Base-by-base conservation (phyloP, 495 filamentous ascomycete species). In the Platismatia glauca region DNA sequence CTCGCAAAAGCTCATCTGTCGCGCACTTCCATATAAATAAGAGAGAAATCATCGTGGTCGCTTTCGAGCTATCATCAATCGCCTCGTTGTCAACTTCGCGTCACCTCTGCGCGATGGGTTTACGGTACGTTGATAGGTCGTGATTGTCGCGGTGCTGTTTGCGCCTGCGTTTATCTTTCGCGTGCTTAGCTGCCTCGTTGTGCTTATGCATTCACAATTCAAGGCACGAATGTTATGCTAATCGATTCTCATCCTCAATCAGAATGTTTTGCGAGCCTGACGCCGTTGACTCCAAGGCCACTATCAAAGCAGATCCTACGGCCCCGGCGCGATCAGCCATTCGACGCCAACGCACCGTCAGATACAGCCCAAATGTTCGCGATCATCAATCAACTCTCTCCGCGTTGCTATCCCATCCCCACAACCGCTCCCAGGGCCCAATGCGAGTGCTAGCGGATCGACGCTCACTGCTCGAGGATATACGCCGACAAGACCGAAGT, bases 281-380 rank as follows among this genome's bases (percentile, higher is more conserved):
- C 59, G 81, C 80, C 20, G 71, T 79, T 62, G 84, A 84, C 68
- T 76, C 80, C 64, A 83, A 84, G 67, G 74, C 79, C 64, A 73
- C 78, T 55, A 67, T 75, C 63, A 85, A 86, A 63, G 75, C 78
- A 48, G 79, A 86, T 57, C 69, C 76, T 24, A 80, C 86, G 53
- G 81, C 86, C 48, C 76, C 78, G 62, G 76, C 82, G 66, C 87
- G 90, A 68, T 92, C 89, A 31, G 71, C 85, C 9, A 95, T 95
- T 66, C 84, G 89, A 61, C 83, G 86, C 68, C 75, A 78, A 69
- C 64, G 73, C 62, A 72, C 73, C 57, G 68, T 78, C 60, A 79
- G 80, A 66, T 68, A 66, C 57, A 65, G 60, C 48, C 41, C 69
- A 31, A 58, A 60, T 31, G 62, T 52, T 55, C 69, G 62, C 53